Base-by-base conservation (phyloP, 1,139 yeast species). In the Sugiyamaella castrensis region DNA sequence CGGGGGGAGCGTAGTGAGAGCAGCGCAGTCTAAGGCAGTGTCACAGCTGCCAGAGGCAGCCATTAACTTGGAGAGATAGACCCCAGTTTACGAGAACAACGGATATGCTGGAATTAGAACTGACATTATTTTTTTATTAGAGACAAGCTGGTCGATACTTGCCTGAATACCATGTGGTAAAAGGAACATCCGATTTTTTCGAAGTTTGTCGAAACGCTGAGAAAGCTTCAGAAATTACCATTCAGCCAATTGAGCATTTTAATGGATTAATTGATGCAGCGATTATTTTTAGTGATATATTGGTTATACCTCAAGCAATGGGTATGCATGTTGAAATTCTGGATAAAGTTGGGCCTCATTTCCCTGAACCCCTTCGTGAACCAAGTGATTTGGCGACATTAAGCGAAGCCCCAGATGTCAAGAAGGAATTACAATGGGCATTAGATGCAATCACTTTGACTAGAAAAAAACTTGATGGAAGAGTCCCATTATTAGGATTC, bases 221-320 rank as follows among this genome's bases (percentile, higher is more conserved):
- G 65, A 80, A 84, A 57, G 98, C 98, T 1, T 81, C 95, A 37
- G 92, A 80, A 53, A 88, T 92, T 64, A 92, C 99, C 1, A 89
- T 94, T 57, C 98, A 92, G 70, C 99, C 99, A 8, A 79, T 92
- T 47, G 88, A 84, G 51, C 95, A 87, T 61, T 92, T 81, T 63
- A 84, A 84, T 48, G 98, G 96, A 0, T 75, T 89, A 50, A 77
- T 92, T 46, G 98, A 92, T 65, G 98, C 98, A 3, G 98, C 98
- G 8, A 92, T 92, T 60, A 92, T 92, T 53, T 92, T 94, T 71
- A 83, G 92, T 63, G 99, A 92, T 67, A 92, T 92, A 60, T 75
- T 92, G 54, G 98, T 92, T 37, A 86, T 92, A 50, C 99, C 99
- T 2, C 98, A 92, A 71, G 98, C 98, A 6, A 85, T 92, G 91